Percentiles rank a stretch among this genome's conserved stretches.
Conservation (phyloP, 345 rosid genomes). For the Arabis hirsuta region DNA sequence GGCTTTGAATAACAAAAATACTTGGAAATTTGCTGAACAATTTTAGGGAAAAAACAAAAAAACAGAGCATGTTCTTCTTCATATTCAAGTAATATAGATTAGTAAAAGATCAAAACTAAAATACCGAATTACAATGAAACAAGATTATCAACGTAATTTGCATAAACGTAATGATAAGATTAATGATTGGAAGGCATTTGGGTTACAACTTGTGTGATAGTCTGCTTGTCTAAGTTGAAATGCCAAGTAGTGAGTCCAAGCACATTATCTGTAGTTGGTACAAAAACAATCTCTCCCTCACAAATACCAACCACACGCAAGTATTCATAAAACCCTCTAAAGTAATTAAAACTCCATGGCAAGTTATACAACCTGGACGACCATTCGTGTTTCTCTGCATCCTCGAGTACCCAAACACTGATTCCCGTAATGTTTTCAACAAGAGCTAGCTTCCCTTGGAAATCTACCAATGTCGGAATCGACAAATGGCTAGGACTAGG, state of each 20-base stretch:
- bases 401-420: background rate
- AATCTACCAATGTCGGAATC: background rate
- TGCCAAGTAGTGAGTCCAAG: background rate
- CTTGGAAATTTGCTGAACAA: background rate
- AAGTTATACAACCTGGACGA: background rate
- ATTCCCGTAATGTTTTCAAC: background rate
- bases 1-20: background rate
- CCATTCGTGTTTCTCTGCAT: slow-evolving; percentile 11
- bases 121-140: background rate
- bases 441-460: background rate
- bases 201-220: background rate
- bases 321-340: too few species aligned
- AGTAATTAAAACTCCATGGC: background rate
- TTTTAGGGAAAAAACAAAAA: too few species aligned
- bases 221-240: background rate
- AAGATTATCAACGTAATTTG: background rate
- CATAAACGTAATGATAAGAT: background rate
- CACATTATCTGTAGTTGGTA: background rate
- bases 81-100: background rate
- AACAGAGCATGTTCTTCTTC: background rate
- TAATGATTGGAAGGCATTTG: background rate
- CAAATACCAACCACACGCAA: background rate
- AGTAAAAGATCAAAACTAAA: background rate
- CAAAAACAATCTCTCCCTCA: background rate
- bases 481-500: too few species aligned